Conservation (phyloP, 768 basidiomycete genomes). For the Suillus alpinus region DNA sequence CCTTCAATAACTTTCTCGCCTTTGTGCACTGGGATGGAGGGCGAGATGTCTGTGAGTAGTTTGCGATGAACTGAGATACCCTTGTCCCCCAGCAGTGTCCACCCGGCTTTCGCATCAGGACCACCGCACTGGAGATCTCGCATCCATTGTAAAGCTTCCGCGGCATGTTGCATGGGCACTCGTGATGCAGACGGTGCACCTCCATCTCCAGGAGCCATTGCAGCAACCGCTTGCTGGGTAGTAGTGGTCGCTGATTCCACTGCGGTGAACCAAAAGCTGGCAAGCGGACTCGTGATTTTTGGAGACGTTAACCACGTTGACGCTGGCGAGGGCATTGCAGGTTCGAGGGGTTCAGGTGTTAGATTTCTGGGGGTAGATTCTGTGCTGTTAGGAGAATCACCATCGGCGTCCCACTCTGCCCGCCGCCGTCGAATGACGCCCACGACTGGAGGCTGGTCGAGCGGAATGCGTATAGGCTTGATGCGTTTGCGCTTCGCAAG, state of each 20-base stretch:
- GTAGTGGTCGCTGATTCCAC: slow-evolving; percentile 71
- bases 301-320: slow-evolving; percentile 56
- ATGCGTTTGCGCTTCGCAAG: slow-evolving; percentile 82
- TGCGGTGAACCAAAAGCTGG: slow-evolving; percentile 70
- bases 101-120: slow-evolving; percentile 51
- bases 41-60: slow-evolving; percentile 72
- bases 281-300: slow-evolving; percentile 64
- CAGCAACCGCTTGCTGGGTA: slow-evolving; percentile 76
- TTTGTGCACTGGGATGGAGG: slow-evolving; percentile 78
- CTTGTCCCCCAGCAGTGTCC: slow-evolving; percentile 77
- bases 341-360: slow-evolving; percentile 22
- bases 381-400: slow-evolving; percentile 25
- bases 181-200: slow-evolving; percentile 52
- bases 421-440: slow-evolving; percentile 64
- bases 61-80: slow-evolving; percentile 75
- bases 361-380: slow-evolving; percentile 14
- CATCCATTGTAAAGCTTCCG: slow-evolving; percentile 80
- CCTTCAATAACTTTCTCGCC: slow-evolving; percentile 92
- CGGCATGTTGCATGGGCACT: slow-evolving; percentile 73
- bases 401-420: slow-evolving; percentile 69
- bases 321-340: slow-evolving; percentile 2
- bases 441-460: slow-evolving; percentile 89
- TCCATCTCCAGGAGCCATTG: slow-evolving; percentile 58
- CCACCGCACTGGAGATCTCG: slow-evolving; percentile 65
- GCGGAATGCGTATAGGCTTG: slow-evolving; percentile 80